Base-by-base conservation (phyloP, 192 early-diverging fungal genomes). In the Diversispora epigaea region DNA sequence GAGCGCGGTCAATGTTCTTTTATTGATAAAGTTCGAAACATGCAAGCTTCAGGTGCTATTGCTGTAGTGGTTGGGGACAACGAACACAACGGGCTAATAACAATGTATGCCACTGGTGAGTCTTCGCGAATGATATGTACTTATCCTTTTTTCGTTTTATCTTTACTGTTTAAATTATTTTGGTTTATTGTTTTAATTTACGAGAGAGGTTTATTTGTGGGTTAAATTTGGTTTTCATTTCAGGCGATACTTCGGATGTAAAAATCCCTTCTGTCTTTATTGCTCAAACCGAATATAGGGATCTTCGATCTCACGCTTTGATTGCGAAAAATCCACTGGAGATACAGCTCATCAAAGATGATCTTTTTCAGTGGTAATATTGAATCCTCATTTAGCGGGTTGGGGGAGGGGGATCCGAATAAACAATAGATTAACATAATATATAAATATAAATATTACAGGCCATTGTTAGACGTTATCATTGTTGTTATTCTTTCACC, bases 11-110 rank as follows among this genome's bases (percentile, higher is more conserved):
- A 86, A 21, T 98, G 97, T 78, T 84, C 90, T 0, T 98, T 98
- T 76, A 85, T 92, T 47, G 91, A 93, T 7, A 98, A 98, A 80
- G 91, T 98, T 10, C 84, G 94, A 49, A 88, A 90, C 43, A 95
- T 97, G 94, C 94, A 98, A 83, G 79, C 76, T 7, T 88, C 88
- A 46, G 95, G 95, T 32, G 94, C 93, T 2, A 84, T 85, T 11
- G 94, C 91, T 1, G 95, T 98, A 19, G 84, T 96, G 32, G 93
- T 98, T 15, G 96, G 95, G 17, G 95, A 98, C 77, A 83, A 85
- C 39, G 85, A 86, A 73, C 84, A 84, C n/a, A 84, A 86, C 54
- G 80, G 88, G 52, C 88, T 95, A 49, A 90, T 96, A 68, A 96
- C 95, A 77, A 97, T 98, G 94, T 94, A 92, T 80, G 85, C 89